Evolutionary conservation across 352 stramenopile genomes (phyloP).

Genomic region (Phytopythium cucurbitacearum): DNA sequence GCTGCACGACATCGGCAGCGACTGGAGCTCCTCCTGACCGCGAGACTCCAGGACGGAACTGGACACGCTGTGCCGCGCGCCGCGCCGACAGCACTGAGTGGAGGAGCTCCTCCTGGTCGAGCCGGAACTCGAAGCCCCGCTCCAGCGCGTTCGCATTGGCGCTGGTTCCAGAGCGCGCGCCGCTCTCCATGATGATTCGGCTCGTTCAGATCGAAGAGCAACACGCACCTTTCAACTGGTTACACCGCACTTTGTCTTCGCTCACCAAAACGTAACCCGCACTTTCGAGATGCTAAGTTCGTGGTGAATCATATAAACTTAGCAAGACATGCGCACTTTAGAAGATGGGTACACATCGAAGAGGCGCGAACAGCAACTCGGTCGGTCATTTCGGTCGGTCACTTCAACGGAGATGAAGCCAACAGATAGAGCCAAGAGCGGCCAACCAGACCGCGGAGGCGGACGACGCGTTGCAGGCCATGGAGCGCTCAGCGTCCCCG

Average conservation of each 20-base stretch:
- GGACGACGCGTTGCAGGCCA: conserved; percentile 2
- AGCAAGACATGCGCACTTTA: background rate
- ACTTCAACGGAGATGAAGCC: too few species aligned
- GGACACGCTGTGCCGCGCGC: conserved; percentile 22
- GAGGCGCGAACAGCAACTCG: too few species aligned
- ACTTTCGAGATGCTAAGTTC: background rate
- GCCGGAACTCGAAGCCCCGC: conserved; percentile 48
- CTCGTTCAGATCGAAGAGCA: too few species aligned
- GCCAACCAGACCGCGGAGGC: background rate
- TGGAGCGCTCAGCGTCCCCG: conserved; percentile 17
- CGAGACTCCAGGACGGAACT: conserved; percentile 52
- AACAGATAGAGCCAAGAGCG: background rate
- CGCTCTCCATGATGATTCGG: too few species aligned
- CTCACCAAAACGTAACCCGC: too few species aligned
- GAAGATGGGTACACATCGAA: too few species aligned
- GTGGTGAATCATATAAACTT: background rate
- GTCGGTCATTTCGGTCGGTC: too few species aligned
- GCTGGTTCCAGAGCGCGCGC: too few species aligned
- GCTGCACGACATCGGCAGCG: conserved; percentile 34
- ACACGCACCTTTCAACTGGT: too few species aligned
- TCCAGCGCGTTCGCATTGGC: background rate
- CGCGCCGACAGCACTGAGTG: conserved; percentile 28
- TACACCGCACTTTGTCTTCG: too few species aligned
- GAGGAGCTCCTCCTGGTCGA: conserved; percentile 42
- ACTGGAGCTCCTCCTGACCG: background rate